Evolutionary conservation across 305 asterid species (phyloP), one percentile per base, ranked within the genome.

Genomic region (Ilex paraguariensis): DNA sequence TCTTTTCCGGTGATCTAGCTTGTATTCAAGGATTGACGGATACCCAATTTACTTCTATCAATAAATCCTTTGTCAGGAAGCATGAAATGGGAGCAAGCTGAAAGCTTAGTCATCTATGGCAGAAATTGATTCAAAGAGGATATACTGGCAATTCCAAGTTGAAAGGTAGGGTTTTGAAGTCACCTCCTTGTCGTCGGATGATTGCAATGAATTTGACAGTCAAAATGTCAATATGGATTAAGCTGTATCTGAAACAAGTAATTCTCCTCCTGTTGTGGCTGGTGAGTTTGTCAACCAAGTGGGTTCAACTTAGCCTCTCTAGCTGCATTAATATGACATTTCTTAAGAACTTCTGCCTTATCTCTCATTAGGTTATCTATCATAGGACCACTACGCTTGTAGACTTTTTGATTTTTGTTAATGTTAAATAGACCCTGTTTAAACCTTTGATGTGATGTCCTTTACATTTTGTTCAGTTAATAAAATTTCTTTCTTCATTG

Each of bases 281-380:
- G 54, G 63, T 67, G 66, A 58, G 73, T 58, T 60, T 40, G 62
- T 60, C 67, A 28, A 58, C 58, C 59, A 58, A 54, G 55, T 51
- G 45, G 66, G 28, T 62, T 66, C 66, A 49, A 4, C 54, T 61
- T 40, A 50, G 49, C 54, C 61, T 72, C 59, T 28, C 39, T 44
- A 63, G 54, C 64, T 57, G 46, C 51, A 21, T 21, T 32, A 64
- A 48, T 32, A 16, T 57, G 60, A 21, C 28, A 21, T 57, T 57
- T 40, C 28, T 44, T n/a, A 54, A 58, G 30, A 15, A 5, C 13
- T 57, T 3, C 13, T 36, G 42, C 42, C 9, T 36, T 3, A 36
- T 36, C 9, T 36, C 6, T 36, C 0, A 5, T 36, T 0, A 8
- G 9, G 9, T 36, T 36, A 36, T 36, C 42, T 2, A 21, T 21